Conservation (phyloP, 1,284 basidiomycete species). For the Fomitopsis betulina region DNA sequence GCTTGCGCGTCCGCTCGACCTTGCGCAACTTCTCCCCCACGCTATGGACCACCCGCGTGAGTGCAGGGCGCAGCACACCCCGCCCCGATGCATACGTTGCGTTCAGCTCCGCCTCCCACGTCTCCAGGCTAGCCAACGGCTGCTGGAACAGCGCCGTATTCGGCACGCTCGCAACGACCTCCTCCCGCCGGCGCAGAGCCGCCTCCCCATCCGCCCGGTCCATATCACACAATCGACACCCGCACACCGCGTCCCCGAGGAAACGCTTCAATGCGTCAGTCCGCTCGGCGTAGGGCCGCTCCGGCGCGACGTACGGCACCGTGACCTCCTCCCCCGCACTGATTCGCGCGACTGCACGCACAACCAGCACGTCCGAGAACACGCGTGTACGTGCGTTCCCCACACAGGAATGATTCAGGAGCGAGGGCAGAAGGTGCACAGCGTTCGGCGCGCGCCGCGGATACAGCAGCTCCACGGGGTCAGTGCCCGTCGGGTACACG, state of each 20-base stretch:
- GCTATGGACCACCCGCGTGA: not conserved
- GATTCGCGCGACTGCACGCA: constrained; percentile 15
- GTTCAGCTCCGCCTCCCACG: not conserved
- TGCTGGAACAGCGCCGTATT: not conserved
- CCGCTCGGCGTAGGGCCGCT: constrained; percentile 14
- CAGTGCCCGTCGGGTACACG: not conserved
- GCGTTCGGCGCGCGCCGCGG: not conserved
- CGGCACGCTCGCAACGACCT: not conserved
- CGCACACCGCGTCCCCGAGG: constrained; percentile 11
- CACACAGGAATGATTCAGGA: constrained; percentile 29
- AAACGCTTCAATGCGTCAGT: constrained; percentile 10
- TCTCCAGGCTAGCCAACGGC: not conserved
- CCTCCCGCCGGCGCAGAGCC: not conserved
- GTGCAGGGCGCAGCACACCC: not conserved
- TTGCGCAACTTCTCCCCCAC: not conserved
- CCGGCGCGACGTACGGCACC: constrained; percentile 12
- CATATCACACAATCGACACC: constrained; percentile 15
- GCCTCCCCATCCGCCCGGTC: constrained; percentile 14
- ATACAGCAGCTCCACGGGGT: not conserved
- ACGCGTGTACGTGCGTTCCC: constrained; percentile 19
- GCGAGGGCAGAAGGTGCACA: constrained; percentile 18
- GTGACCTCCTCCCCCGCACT: constrained; percentile 14
- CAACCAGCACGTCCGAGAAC: constrained; percentile 21
- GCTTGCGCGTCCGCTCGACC: not conserved
- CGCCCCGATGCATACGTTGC: not conserved